Evolutionary conservation across 345 rosid species (phyloP).

Genomic region (Aquilaria yunnanensis): DNA sequence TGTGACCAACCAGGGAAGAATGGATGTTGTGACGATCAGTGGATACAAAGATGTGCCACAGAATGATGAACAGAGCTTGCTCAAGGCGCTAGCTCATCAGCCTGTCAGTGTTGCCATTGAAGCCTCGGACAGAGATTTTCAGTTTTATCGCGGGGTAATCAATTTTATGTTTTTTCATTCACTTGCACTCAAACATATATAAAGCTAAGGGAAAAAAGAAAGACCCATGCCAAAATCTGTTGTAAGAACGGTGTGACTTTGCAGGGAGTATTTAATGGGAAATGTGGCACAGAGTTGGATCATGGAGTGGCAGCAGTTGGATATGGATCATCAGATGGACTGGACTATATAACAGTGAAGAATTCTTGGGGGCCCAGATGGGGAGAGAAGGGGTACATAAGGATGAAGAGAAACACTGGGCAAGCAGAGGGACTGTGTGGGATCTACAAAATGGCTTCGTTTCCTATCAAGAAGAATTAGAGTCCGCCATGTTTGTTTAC

Average conservation of each 20-base stretch:
- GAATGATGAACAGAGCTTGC: constrained; percentile 50
- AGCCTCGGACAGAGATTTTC: constrained; percentile 69
- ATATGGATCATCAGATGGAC: constrained; percentile 29
- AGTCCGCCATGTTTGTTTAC: not conserved
- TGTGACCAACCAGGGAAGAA: constrained; percentile 36
- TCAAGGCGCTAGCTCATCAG: constrained; percentile 73
- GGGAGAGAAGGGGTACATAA: constrained; percentile 35
- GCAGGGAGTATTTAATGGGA: constrained; percentile 33
- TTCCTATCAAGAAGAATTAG: constrained; percentile 24
- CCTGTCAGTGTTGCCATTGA: constrained; percentile 81
- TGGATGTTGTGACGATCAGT: constrained; percentile 49
- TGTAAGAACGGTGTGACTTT: not conserved
- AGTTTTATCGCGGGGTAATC: constrained; percentile 66
- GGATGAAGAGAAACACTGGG: constrained; percentile 36
- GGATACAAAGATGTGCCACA: constrained; percentile 65
- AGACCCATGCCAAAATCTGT: not conserved
- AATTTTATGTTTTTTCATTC: too few relatives aligned
- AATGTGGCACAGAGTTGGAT: constrained; percentile 29
- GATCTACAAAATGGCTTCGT: constrained; percentile 42
- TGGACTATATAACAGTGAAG: constrained; percentile 30
- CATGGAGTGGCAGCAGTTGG: constrained; percentile 45
- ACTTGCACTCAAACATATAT: too few relatives aligned
- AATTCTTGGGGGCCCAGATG: constrained; percentile 43
- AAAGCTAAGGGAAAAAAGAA: not conserved
- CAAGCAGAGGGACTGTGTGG: constrained; percentile 39